Base-by-base conservation (phyloP, 495 filamentous ascomycete genomes). In the Opeltia flavorubescens region DNA sequence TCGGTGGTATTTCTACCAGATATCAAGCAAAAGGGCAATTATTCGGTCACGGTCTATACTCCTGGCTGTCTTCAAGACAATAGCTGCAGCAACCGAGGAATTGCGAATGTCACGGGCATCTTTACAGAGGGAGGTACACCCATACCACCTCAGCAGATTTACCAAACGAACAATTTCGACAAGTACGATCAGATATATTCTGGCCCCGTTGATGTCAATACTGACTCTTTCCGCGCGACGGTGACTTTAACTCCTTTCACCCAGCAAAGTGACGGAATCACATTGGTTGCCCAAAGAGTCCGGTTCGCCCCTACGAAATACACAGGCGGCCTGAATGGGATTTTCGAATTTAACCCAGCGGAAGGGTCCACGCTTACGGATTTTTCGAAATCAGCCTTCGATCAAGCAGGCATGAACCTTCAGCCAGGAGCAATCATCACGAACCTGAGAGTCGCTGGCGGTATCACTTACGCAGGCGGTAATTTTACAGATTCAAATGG, bases 171-270 rank as follows among this genome's bases (percentile, higher is more conserved):
- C 62, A 65, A 86, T 52, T 86, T 80, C 57, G 86, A 95, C 65
- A 99, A 96, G 63, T 94, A 91, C 52, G 93, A 96, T 56, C 77
- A 80, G 46, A 77, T 96, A 48, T 94, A 88, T 60, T 78, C 76
- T 48, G 93, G 88, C 6, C 75, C 74, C 49, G 77, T 99, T 46
- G 87, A 96, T 56, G 78, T 77, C 25, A 80, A 70, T 51, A 81
- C 77, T 27, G 69, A 69, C 52, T 71, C 70, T 18, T 96, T 96
- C 65, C 76, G 81, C 18, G 87, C 91, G 23, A 74, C 71, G 15
- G 78, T 99, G 43, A 94, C 86, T 2, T 66, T 99, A 44, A 69
- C 78, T 1, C 84, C 89, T 9, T 60, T 71, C 17, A 50, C 72
- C 12, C 77, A 74, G 23, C 86, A 94, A 57, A 66, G 66, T 2